A percentile compares a stretch with the other conserved stretches of the same genome.
These are phyloP conservation scores for Diaporthe aspalathi DNA, from an alignment of 2,329 filamentous ascomycete genomes.

Conservation along the genomic window DNA sequence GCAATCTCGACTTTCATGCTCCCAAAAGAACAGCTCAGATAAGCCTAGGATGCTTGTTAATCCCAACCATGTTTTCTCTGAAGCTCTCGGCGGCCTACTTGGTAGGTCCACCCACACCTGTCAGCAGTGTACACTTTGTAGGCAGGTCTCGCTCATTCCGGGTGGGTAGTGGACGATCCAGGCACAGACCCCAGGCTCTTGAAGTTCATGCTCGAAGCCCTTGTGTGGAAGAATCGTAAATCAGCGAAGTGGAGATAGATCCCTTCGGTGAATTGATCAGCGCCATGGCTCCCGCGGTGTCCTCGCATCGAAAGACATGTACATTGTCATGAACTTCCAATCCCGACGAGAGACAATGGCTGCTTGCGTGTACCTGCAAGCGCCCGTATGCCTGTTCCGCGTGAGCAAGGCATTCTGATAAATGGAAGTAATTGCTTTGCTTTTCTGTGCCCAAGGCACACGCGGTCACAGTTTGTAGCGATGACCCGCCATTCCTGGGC, in stretches of 20 bases:
- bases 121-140: constrained; percentile 1
- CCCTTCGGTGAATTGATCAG: neutral
- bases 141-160: constrained; percentile 12
- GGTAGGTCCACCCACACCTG: constrained; percentile 27
- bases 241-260: neutral
- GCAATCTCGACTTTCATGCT: constrained; percentile 25
- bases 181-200: neutral
- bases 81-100: constrained; percentile 3
- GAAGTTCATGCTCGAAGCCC: neutral
- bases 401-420: neutral
- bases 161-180: neutral
- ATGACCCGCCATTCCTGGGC: constrained; percentile 13
- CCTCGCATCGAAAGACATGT: constrained; percentile 1
- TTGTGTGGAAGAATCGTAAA: neutral
- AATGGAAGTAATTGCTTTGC: neutral
- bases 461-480: constrained; percentile 11
- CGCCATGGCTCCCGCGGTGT: neutral
- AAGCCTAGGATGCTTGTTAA: constrained; percentile 22
- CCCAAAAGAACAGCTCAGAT: neutral
- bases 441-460: constrained; percentile 14
- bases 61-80: neutral
- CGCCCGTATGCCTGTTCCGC: neutral
- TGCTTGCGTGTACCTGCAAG: neutral
- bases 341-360: neutral
- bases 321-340: neutral